Evolutionary conservation across 441 rosid genomes (phyloP), one percentile per base, ranked within the genome.

Genomic region (Populus tomentosa): DNA sequence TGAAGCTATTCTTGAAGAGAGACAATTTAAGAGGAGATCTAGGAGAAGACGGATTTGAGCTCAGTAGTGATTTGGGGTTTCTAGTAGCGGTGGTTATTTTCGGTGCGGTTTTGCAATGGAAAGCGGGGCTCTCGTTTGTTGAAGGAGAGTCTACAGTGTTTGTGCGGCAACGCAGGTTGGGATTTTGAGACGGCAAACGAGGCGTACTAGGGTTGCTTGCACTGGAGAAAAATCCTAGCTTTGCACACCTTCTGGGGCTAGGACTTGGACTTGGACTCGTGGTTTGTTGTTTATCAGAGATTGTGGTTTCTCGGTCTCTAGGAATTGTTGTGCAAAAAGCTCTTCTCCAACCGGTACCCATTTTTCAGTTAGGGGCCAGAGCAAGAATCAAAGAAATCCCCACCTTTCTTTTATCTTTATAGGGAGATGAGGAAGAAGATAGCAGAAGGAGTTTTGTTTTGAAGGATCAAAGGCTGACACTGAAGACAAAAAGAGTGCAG

Each of bases 261-360:
- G 90, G 89, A 59, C 84, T 86, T 26, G 80, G 62, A 50, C 79
- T 59, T 0, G 87, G 69, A 30, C 75, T 76, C 59, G 78, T 74
- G 4, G 59, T 59, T 5, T 81, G 88, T n/a, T 84, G 86, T 78
- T 83, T 86, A 11, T 88, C 89, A 10, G 87, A 78, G 6, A 78
- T 59, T 2, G 83, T 13, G 50, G 64, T 78, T 42, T 89, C 92
- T 32, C 88, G 81, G 72, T 92, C 94, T 84, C 88, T 85, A 21
- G 93, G 88, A 36, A 88, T 85, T 20, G 94, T 87, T 4, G 95
- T 93, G 88, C 98, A 95, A 81, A 95, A 95, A 32, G 98, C 98
- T 86, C 93, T 89, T 79, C 98, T 91, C 98, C 98, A 95, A 72
- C 98, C 94, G 23, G 98, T 93, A 71, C 96, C 97, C 98, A 95